Conservation (phyloP, 2,329 filamentous ascomycete species). For the Orbilia oligospora region DNA sequence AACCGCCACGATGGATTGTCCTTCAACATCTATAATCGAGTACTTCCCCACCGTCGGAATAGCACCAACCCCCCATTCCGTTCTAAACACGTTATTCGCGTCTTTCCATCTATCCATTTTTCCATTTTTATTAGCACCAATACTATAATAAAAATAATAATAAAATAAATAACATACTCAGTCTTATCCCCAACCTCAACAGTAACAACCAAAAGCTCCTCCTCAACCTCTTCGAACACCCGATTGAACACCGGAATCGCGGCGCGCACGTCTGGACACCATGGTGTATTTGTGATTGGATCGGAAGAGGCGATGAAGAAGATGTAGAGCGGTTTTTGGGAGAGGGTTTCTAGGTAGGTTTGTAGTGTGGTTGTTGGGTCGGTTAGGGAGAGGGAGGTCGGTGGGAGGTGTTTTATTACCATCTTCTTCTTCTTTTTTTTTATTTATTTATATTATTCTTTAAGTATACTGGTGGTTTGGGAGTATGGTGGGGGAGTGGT, state of each 20-base stretch:
- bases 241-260: constrained; percentile 66
- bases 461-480: too few species aligned
- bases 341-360: constrained; percentile 27
- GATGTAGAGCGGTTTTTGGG: constrained; percentile 64
- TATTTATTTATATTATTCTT: neutral
- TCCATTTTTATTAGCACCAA: too few species aligned
- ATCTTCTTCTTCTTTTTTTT: neutral
- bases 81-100: constrained; percentile 65
- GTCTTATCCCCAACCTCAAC: constrained; percentile 66
- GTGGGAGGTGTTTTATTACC: neutral
- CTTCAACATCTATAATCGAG: constrained; percentile 65
- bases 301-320: constrained; percentile 67
- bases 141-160: neutral
- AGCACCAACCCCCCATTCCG: constrained; percentile 66
- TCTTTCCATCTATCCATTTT: constrained; percentile 66
- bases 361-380: constrained; percentile 14
- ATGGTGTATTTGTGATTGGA: constrained; percentile 66
- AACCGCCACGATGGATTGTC: constrained; percentile 64
- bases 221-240: constrained; percentile 64
- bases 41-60: constrained; percentile 67
- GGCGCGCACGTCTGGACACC: constrained; percentile 68
- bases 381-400: neutral
- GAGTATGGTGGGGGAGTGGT: neutral
- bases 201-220: constrained; percentile 64
- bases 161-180: constrained; percentile 63